These are phyloP conservation scores for Blastosporella zonata DNA, from an alignment of 1,284 basidiomycete species.

Conservation along the genomic window DNA sequence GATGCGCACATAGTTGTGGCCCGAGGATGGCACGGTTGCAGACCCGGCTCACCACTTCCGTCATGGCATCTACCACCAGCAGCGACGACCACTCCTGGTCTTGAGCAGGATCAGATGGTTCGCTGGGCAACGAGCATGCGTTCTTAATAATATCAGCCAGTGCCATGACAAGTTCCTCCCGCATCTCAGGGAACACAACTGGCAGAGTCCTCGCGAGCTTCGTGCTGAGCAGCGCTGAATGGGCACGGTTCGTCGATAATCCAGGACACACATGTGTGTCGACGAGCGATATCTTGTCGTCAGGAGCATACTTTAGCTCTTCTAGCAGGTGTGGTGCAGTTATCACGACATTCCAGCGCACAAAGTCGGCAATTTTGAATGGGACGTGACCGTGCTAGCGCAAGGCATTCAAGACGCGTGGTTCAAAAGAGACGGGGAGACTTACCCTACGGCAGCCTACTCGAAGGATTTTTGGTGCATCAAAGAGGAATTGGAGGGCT, in stretches of 20 bases:
- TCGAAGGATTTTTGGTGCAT: slow-evolving; percentile 2
- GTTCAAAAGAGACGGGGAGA: background rate
- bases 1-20: slow-evolving; percentile 9
- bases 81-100: slow-evolving; percentile 6
- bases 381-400: slow-evolving; percentile 1
- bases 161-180: slow-evolving; percentile 8
- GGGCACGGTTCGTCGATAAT: background rate
- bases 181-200: slow-evolving; percentile 14
- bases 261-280: slow-evolving; percentile 5
- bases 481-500: slow-evolving; percentile 9
- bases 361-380: slow-evolving; percentile 26
- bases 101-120: background rate
- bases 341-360: slow-evolving; percentile 28
- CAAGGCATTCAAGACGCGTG: background rate
- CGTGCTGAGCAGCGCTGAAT: slow-evolving; percentile 5
- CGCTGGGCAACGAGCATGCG: background rate
- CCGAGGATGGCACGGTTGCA: slow-evolving; percentile 16
- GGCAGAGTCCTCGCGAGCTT: slow-evolving; percentile 13
- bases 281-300: slow-evolving; percentile 20
- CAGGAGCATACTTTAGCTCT: slow-evolving; percentile 24
- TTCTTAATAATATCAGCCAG: slow-evolving; percentile 5
- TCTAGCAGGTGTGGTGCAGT: slow-evolving; percentile 23
- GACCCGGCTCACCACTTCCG: slow-evolving; percentile 15
- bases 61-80: slow-evolving; percentile 4
- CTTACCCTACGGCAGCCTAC: slow-evolving; percentile 9